These are phyloP conservation scores for Colletotrichum musicola DNA, from an alignment of 2,329 filamentous ascomycete species.

Conservation along the genomic window DNA sequence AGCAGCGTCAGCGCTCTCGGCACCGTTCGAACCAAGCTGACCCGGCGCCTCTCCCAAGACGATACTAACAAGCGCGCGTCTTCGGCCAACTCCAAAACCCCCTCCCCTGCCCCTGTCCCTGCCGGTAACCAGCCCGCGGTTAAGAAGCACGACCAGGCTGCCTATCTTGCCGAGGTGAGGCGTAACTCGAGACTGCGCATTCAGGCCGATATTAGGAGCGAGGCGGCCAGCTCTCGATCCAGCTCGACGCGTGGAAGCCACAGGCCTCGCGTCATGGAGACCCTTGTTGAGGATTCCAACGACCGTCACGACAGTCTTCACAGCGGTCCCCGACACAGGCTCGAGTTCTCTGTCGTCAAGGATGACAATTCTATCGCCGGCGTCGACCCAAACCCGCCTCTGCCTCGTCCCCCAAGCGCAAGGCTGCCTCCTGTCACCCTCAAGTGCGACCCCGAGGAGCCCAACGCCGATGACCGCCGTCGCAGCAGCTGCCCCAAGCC, in stretches of 20 bases:
- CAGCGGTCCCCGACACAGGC: constrained; percentile 16
- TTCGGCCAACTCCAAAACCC: neutral
- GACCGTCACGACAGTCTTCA: constrained; percentile 11
- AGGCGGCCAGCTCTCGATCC: constrained; percentile 28
- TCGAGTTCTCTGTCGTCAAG: constrained; percentile 23
- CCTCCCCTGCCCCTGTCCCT: neutral
- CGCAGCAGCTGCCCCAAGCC: constrained; percentile 22
- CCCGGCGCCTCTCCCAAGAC: constrained; percentile 61
- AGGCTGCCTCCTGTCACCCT: constrained; percentile 18
- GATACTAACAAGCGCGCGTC: constrained; percentile 41
- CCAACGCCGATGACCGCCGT: constrained; percentile 16
- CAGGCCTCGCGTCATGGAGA: constrained; percentile 28
- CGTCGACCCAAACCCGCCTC: constrained; percentile 1
- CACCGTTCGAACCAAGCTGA: constrained; percentile 59
- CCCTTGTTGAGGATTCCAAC: constrained; percentile 25
- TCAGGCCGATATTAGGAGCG: constrained; percentile 28
- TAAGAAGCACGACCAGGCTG: constrained; percentile 10
- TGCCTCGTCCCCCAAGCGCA: neutral
- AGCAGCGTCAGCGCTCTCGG: constrained; percentile 56
- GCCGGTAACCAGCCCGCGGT: neutral
- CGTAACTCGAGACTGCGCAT: constrained; percentile 16
- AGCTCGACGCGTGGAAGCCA: constrained; percentile 32
- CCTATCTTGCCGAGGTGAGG: constrained; percentile 23
- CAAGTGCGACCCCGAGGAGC: constrained; percentile 20
- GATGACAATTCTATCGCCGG: constrained; percentile 1